A percentile compares a stretch with the other conserved stretches of the same genome.
phyloP scores from a whole-genome alignment of 192 early-diverging fungal species.

The Entomortierella lignicola region DNA sequence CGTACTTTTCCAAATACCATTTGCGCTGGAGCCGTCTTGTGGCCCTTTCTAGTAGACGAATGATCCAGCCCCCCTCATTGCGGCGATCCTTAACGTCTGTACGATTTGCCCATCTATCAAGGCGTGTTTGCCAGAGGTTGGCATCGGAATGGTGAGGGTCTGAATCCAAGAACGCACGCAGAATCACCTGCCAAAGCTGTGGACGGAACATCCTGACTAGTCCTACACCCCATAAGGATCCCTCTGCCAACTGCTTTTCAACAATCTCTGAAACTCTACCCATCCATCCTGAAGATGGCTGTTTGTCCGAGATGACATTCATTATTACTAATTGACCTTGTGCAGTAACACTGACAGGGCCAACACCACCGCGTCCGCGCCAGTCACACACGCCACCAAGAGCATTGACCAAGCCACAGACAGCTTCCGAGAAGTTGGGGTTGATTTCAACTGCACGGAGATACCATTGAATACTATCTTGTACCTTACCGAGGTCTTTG shows the following conservation, averaged over 20 bases:
- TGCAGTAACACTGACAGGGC: slow-evolving; percentile 50
- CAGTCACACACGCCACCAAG: slow-evolving; percentile 92
- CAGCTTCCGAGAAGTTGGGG: slow-evolving; percentile 92
- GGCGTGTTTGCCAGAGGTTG: slow-evolving; percentile 24
- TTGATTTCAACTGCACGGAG: slow-evolving; percentile 84
- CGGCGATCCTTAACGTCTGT: slow-evolving; percentile 33
- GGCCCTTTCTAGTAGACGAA: slow-evolving; percentile 71
- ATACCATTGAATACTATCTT: slow-evolving; percentile 90
- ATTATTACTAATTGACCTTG: slow-evolving; percentile 44
- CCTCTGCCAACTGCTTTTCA: slow-evolving; percentile 78
- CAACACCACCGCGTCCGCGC: slow-evolving; percentile 80
- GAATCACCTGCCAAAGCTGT: slow-evolving; percentile 29
- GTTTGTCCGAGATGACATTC: slow-evolving; percentile 19
- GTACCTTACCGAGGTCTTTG: slow-evolving; percentile 91
- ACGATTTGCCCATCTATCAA: slow-evolving; percentile 25
- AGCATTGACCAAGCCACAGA: slow-evolving; percentile 91
- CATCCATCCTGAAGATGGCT: slow-evolving; percentile 71
- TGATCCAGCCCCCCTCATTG: slow-evolving; percentile 82
- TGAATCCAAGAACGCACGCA: slow-evolving; percentile 31
- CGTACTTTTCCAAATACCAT: slow-evolving; percentile 70
- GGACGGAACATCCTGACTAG: slow-evolving; percentile 59
- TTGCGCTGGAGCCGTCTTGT: slow-evolving; percentile 70
- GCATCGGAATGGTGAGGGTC: slow-evolving; percentile 25
- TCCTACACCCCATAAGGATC: slow-evolving; percentile 66
- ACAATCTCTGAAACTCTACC: slow-evolving; percentile 82